Evolutionary conservation across 495 filamentous ascomycete species (phyloP), one percentile per base, ranked within the genome.

Genomic region (Cudoniella acicularis): DNA sequence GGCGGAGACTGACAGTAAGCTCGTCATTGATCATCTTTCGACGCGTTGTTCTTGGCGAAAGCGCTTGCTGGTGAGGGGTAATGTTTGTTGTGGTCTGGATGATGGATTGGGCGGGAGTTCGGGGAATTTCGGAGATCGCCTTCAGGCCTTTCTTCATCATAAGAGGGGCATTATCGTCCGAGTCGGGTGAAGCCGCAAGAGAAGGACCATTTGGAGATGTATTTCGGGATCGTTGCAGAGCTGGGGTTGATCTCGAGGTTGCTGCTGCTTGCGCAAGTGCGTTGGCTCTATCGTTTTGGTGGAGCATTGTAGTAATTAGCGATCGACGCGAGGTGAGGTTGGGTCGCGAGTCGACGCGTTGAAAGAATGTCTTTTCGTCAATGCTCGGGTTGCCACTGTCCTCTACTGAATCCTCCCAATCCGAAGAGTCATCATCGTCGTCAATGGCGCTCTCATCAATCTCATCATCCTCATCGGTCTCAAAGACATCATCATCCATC

Each of bases 21-120:
- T 99, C 94, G 22, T 91, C 92, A 30, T 91, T 87, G 55, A 99
- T 83, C 94, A 99, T 99, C 73, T 99, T 96, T 46, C 93, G 83
- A 47, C 95, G 85, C 0, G 95, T 99, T 0, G 95, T 96, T 57
- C 91, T 83, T 0, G 94, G 94, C 6, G 94, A 97, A 40, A 91
- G 74, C 3, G 86, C 83, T 20, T 79, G 79, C 56, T 83, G 83
- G 58, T 87, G 85, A 18, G 86, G 83, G 50, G 81, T 79, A 59
- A 68, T 74, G 54, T 83, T 87, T 42, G 88, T 86, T 13, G 84
- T 87, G 27, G 86, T 87, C 77, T 88, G 82, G 67, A 88, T 84
- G 67, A 98, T 97, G 18, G 93, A 92, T 71, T 93, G 92, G 0
- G 70, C 64, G 16, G 53, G 16, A 1, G 93, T 87, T 25, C 87